These are phyloP conservation scores for Hypoxylon crocopeplum DNA, from an alignment of 495 filamentous ascomycete genomes.

Conservation along the genomic window DNA sequence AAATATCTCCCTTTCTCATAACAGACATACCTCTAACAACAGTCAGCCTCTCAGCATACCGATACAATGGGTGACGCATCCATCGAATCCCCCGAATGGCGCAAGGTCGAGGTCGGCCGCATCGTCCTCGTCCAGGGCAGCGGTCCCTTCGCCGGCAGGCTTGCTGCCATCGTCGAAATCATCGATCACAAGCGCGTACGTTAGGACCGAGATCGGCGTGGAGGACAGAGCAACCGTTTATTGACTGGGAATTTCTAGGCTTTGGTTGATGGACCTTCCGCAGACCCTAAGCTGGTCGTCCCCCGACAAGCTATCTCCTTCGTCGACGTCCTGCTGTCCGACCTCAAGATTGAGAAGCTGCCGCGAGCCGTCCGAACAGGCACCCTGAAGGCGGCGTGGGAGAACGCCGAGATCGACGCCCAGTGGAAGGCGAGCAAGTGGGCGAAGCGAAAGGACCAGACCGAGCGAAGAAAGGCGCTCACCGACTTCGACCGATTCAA, in stretches of 20 bases:
- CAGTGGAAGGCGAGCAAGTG: constrained; percentile 89
- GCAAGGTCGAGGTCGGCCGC: constrained; percentile 95
- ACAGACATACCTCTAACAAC: constrained; percentile 25
- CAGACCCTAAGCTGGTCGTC: constrained; percentile 74
- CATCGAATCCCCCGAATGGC: constrained; percentile 80
- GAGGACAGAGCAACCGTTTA: constrained; percentile 25
- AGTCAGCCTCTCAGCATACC: constrained; percentile 27
- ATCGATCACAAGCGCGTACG: constrained; percentile 99
- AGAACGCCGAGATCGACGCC: constrained; percentile 81
- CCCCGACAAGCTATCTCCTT: constrained; percentile 85
- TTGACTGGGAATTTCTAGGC: constrained; percentile 65
- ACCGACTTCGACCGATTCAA: constrained; percentile 99
- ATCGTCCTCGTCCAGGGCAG: constrained; percentile 82
- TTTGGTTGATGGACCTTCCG: constrained; percentile 90
- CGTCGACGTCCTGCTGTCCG: constrained; percentile 83
- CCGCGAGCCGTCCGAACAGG: constrained; percentile 85
- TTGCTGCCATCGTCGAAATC: constrained; percentile 96
- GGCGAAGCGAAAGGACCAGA: constrained; percentile 86
- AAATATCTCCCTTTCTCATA: neutral
- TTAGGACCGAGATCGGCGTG: constrained; percentile 38
- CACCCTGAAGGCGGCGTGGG: constrained; percentile 83
- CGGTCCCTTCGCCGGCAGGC: constrained; percentile 76
- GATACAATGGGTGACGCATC: constrained; percentile 62
- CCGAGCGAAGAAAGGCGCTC: constrained; percentile 84
- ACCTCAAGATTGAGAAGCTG: constrained; percentile 85